phyloP scores from a whole-genome alignment of 768 basidiomycete species.

The Phaeolepiota aurea region DNA sequence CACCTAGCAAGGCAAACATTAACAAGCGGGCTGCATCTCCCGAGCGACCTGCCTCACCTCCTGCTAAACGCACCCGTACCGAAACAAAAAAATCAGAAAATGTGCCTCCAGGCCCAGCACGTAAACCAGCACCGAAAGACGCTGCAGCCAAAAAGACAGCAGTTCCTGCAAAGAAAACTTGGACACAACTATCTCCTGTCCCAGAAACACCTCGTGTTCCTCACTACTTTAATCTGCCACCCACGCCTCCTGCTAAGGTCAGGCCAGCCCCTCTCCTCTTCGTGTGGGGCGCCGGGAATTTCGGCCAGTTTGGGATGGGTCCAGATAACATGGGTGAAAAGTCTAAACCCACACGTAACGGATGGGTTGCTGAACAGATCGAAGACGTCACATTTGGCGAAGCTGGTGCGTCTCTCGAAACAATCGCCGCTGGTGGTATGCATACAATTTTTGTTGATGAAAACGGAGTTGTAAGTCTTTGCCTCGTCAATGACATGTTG shows the following conservation, averaged over 20 bases:
- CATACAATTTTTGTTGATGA: conserved; percentile 88
- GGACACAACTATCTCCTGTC: conserved; percentile 5
- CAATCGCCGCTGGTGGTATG: conserved; percentile 76
- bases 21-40: conserved; percentile 49
- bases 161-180: conserved; percentile 4
- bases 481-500: background rate
- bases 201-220: conserved; percentile 24
- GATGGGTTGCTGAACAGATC: conserved; percentile 72
- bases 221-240: conserved; percentile 62
- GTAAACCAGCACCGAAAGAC: conserved; percentile 18
- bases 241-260: conserved; percentile 41
- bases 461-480: conserved; percentile 69
- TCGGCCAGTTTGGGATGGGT: conserved; percentile 94
- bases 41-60: conserved; percentile 30
- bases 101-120: conserved; percentile 20
- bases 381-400: conserved; percentile 63
- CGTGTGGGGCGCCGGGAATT: conserved; percentile 88
- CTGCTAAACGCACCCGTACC: conserved; percentile 41
- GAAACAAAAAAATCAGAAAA: conserved; percentile 36
- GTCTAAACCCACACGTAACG: conserved; percentile 66
- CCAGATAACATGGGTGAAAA: conserved; percentile 64
- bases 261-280: conserved; percentile 72
- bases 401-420: conserved; percentile 72
- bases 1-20: conserved; percentile 21
- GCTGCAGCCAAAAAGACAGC: conserved; percentile 11